These are phyloP conservation scores for Nigrospora sphaerica DNA, from an alignment of 2,329 filamentous ascomycete species.

Conservation along the genomic window DNA sequence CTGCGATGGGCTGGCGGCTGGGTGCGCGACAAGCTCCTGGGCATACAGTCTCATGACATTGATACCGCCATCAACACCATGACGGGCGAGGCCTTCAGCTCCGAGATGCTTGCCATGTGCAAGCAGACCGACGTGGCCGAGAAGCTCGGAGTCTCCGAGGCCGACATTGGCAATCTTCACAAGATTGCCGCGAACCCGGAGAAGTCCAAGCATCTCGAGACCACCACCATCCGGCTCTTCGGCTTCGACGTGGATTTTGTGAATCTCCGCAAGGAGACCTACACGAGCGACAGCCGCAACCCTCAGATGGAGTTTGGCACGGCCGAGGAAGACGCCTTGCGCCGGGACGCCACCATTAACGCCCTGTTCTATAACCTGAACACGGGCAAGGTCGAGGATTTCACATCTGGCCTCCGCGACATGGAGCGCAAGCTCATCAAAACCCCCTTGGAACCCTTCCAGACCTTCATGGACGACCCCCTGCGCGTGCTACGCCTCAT, in stretches of 20 bases:
- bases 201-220: constrained; percentile 94
- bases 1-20: constrained; percentile 80
- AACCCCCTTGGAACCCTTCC: constrained; percentile 79
- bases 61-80: constrained; percentile 81
- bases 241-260: constrained; percentile 90
- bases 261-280: constrained; percentile 87
- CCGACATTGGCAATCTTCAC: constrained; percentile 69
- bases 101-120: constrained; percentile 62
- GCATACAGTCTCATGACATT: constrained; percentile 68
- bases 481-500: constrained; percentile 80
- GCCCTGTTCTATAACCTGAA: constrained; percentile 93
- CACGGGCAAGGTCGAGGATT: constrained; percentile 73
- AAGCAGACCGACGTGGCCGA: constrained; percentile 49
- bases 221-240: constrained; percentile 77
- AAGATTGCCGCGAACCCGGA: constrained; percentile 90
- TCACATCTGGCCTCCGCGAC: constrained; percentile 72
- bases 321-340: constrained; percentile 78
- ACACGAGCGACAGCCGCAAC: constrained; percentile 81
- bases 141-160: constrained; percentile 50
- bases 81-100: constrained; percentile 73
- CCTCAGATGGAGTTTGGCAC: constrained; percentile 92
- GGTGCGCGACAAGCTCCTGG: constrained; percentile 79
- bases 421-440: constrained; percentile 67
- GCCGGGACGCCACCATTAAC: constrained; percentile 90
- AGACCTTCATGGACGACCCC: constrained; percentile 93